Percentiles rank a stretch among this genome's conserved stretches.
Conservation (phyloP, 176 grass and related monocot species). For the Bolboschoenus planiculmis region DNA sequence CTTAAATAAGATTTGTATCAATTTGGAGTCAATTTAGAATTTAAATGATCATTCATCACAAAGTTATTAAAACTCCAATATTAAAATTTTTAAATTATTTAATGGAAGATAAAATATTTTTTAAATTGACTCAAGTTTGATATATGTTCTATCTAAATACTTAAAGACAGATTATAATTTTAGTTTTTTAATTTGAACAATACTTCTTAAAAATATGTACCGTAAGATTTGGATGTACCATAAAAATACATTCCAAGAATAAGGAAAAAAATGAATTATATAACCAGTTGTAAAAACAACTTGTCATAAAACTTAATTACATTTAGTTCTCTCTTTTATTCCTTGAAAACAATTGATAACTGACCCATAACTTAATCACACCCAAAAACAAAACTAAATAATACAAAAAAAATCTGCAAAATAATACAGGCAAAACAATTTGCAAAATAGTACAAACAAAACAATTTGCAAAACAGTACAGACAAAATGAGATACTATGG, state of each 20-base stretch:
- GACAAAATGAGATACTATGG: background rate
- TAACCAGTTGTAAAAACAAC: background rate
- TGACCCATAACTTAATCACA: background rate
- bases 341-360: background rate
- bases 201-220: too few relatives aligned
- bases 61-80: too few relatives aligned
- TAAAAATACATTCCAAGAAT: background rate
- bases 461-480: background rate
- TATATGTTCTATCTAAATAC: too few relatives aligned
- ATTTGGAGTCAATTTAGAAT: too few relatives aligned
- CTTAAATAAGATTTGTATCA: too few relatives aligned
- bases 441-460: background rate
- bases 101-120: too few relatives aligned
- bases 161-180: too few relatives aligned
- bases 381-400: background rate
- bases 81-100: too few relatives aligned
- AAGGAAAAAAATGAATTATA: background rate
- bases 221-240: background rate
- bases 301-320: background rate
- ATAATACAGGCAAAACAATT: background rate
- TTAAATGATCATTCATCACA: too few relatives aligned
- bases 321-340: background rate
- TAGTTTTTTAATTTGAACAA: too few relatives aligned
- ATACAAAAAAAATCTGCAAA: background rate
- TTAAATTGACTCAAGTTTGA: too few relatives aligned